These are phyloP conservation scores for Thinopyrum elongatum DNA, from an alignment of 176 grass and related monocot genomes.

Conservation along the genomic window DNA sequence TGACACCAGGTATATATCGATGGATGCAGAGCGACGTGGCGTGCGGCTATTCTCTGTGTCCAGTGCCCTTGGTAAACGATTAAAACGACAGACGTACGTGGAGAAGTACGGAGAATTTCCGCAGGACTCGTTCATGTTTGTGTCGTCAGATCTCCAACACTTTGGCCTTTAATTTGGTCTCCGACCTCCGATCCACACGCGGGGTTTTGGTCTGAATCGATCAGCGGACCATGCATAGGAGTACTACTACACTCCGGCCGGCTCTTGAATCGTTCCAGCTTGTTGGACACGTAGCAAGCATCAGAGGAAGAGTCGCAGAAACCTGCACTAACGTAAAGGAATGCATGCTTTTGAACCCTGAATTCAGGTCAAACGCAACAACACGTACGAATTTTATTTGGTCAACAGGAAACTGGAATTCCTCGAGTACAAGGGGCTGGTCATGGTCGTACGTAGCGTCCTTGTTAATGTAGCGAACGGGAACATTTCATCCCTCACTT, in stretches of 20 bases:
- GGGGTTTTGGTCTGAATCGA: constrained; percentile 1
- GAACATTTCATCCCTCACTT: neutral
- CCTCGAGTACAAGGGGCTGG: neutral
- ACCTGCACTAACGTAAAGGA: neutral
- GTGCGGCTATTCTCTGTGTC: too few relatives aligned
- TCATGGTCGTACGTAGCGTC: neutral
- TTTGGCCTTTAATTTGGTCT: neutral
- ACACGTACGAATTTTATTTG: neutral
- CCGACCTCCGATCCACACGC: neutral
- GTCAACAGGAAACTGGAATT: constrained; percentile 3
- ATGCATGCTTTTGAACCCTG: neutral
- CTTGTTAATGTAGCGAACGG: neutral
- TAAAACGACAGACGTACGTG: neutral
- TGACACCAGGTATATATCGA: too few relatives aligned
- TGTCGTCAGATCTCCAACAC: neutral
- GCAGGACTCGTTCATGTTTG: constrained; percentile 3
- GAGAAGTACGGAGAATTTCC: neutral
- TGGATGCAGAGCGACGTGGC: too few relatives aligned
- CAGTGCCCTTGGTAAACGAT: neutral
- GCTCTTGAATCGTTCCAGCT: neutral
- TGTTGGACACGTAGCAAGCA: neutral
- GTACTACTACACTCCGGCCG: neutral
- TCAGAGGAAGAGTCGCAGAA: neutral
- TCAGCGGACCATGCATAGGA: neutral
- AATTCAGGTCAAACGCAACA: constrained; percentile 24